These are phyloP conservation scores for Oryza glaberrima DNA, from an alignment of 176 grass and related monocot genomes.

Conservation along the genomic window DNA sequence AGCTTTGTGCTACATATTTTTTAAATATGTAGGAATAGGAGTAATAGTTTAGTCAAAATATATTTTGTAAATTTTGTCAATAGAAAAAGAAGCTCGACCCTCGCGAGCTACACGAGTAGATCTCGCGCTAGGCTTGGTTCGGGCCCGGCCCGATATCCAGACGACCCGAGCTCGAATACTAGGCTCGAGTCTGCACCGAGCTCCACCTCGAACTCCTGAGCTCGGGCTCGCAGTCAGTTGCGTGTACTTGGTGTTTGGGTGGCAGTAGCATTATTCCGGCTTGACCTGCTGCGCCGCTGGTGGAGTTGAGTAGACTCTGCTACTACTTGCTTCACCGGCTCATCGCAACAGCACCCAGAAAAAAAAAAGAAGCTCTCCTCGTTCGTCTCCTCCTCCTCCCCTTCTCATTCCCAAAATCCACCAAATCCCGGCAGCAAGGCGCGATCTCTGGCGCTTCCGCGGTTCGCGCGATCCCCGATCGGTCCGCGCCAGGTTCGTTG, in stretches of 20 bases:
- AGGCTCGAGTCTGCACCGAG: too few relatives aligned
- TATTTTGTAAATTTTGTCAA: too few relatives aligned
- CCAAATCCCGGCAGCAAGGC: not conserved
- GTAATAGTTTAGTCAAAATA: too few relatives aligned
- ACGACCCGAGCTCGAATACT: too few relatives aligned
- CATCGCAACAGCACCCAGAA: not conserved
- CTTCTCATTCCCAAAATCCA: conserved; percentile 23
- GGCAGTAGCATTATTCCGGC: not conserved
- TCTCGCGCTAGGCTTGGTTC: too few relatives aligned
- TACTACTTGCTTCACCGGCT: not conserved
- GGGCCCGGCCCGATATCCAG: too few relatives aligned
- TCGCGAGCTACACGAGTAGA: too few relatives aligned
- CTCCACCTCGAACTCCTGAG: too few relatives aligned
- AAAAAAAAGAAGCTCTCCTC: not conserved
- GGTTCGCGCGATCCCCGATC: not conserved
- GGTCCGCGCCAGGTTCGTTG: conserved; percentile 7
- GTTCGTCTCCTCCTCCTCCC: not conserved
- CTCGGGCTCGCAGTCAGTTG: not conserved
- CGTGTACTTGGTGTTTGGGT: conserved; percentile 7
- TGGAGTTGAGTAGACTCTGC: not conserved
- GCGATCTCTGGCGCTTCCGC: not conserved
- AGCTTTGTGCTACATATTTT: too few relatives aligned
- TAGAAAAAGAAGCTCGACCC: too few relatives aligned
- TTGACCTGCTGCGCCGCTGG: not conserved
- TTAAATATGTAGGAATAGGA: too few relatives aligned